Base-by-base conservation (phyloP, 1,139 yeast genomes). In the Nakaseomyces delphensis region DNA sequence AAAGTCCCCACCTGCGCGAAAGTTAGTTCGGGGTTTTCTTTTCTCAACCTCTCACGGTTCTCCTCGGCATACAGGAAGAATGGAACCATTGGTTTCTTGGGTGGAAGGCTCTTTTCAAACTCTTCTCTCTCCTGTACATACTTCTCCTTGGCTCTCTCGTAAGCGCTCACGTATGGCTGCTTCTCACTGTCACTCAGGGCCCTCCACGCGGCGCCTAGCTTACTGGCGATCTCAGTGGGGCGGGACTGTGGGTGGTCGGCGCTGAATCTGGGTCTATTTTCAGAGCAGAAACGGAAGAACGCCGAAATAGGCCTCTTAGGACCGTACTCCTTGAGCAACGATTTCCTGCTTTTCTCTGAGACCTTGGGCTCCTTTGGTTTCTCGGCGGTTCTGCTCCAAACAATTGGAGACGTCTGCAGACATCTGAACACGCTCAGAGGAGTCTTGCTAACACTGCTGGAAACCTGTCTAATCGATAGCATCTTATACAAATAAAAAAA, bases 251-350 rank as follows among this genome's bases (percentile, higher is more conserved):
- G 37, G 37, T 33, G 20, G 10, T 13, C 6, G 4, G 25, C 37
- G 27, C 13, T 21, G 5, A 6, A n/a, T 11, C 13, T 33, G 18
- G 37, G 27, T 20, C 37, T 20, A n/a, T 33, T 10, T 20, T 33
- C 27, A 13, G 27, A 25, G 9, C 27, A 20, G 37, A n/a, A 33
- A 7, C 16, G 5, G 18, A 33, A 20, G 27, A 33, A 33, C 4
- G 54, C 46, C 13, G 52, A 42, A 4, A 48, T 39, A 36, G 65
- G 65, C 50, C 55, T 58, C 51, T 60, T 60, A 45, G 62, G 60
- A 6, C 56, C 58, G n/a, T n/a, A 33, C 32, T 48, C 45, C 36
- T 54, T 52, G 36, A 45, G 35, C 28, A 51, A 30, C 38, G 38
- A 45, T 40, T 36, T 45, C 44, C 36, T 50, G 43, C 27, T 33